Base-by-base conservation (phyloP, 2,329 filamentous ascomycete species). In the Fragosphaeria purpurea region DNA sequence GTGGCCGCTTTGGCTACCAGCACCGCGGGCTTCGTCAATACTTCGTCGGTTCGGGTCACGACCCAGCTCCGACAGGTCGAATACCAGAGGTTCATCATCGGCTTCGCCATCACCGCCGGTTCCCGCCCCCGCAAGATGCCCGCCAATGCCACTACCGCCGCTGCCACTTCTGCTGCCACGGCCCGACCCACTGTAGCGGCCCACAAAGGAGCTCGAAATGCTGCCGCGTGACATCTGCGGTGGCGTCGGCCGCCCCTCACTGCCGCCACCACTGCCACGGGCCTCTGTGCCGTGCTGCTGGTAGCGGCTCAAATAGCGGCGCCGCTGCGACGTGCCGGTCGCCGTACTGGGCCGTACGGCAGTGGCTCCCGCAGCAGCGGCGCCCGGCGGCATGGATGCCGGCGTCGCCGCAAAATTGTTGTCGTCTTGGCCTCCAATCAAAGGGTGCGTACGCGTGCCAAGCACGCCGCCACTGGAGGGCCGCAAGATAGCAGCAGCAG, bases 31-130 rank as follows among this genome's bases (percentile, higher is more conserved):
- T 54, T 82, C 79, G 56, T 83, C 80, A 7, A 82, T 62, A 57
- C 77, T 83, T 55, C 76, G 72, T 54, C 79, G 70, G 48, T 49
- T 52, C 43, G 74, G 74, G 50, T 74, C 73, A 13, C 76, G 70
- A 57, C 81, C 80, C 61, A 86, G 77, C 63, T 88, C 84, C 38
- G 81, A 85, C 72, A 88, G 80, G 55, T 84, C 81, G 63, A 88
- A 88, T 8, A 88, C 71, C 8, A 88, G 64, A 0, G 81, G 82
- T 59, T 88, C 84, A 50, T 86, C 84, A 53, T 85, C 81, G 31
- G 71, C 65, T 6, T 77, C 76, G 47, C 67, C 67, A 43, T 78
- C 72, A 7, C 68, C 65, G 0, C 62, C 61, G 7, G 30, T 11
- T 12, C 50, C 39, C n/a, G n/a, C 41, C 43, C 7, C 44, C 41